phyloP scores from a whole-genome alignment of 2,329 filamentous ascomycete species.

The Xylariaceae sp. region DNA sequence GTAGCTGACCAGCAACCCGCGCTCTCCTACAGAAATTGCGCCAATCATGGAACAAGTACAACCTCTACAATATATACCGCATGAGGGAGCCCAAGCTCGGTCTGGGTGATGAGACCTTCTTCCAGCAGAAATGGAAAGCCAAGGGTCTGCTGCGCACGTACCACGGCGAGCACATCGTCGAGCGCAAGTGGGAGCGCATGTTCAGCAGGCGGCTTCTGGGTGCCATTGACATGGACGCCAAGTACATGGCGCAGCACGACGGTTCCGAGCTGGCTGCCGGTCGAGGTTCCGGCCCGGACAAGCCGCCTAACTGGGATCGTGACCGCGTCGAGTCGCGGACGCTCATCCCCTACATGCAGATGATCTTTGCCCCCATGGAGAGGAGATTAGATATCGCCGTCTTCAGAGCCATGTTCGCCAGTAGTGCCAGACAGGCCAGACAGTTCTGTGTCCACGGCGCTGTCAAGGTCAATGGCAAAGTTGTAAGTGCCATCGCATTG shows the following conservation, averaged over 20 bases:
- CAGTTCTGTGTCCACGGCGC: slow-evolving; percentile 91
- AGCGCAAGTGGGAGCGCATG: slow-evolving; percentile 91
- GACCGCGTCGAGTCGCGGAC: neutral
- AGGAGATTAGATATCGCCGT: slow-evolving; percentile 89
- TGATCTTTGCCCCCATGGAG: slow-evolving; percentile 90
- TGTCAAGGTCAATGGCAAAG: slow-evolving; percentile 94
- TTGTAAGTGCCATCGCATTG: slow-evolving; percentile 48
- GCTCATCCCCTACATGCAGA: slow-evolving; percentile 86
- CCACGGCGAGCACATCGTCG: slow-evolving; percentile 90
- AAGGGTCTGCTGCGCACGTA: slow-evolving; percentile 81
- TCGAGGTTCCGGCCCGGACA: slow-evolving; percentile 66
- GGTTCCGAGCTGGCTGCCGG: slow-evolving; percentile 80
- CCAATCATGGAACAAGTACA: slow-evolving; percentile 96
- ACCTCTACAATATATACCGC: slow-evolving; percentile 79
- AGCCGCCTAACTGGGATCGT: slow-evolving; percentile 16
- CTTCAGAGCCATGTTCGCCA: slow-evolving; percentile 89
- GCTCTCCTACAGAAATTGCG: slow-evolving; percentile 67
- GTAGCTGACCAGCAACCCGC: slow-evolving; percentile 8
- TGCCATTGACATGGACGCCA: slow-evolving; percentile 78
- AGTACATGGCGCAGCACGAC: slow-evolving; percentile 73
- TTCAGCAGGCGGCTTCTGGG: slow-evolving; percentile 77
- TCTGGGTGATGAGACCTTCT: slow-evolving; percentile 61
- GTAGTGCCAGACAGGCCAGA: slow-evolving; percentile 84
- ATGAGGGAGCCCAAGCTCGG: slow-evolving; percentile 41
- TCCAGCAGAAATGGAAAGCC: slow-evolving; percentile 96